These are phyloP conservation scores for Linderina pennispora DNA, from an alignment of 192 early-diverging fungal species.

Conservation along the genomic window DNA sequence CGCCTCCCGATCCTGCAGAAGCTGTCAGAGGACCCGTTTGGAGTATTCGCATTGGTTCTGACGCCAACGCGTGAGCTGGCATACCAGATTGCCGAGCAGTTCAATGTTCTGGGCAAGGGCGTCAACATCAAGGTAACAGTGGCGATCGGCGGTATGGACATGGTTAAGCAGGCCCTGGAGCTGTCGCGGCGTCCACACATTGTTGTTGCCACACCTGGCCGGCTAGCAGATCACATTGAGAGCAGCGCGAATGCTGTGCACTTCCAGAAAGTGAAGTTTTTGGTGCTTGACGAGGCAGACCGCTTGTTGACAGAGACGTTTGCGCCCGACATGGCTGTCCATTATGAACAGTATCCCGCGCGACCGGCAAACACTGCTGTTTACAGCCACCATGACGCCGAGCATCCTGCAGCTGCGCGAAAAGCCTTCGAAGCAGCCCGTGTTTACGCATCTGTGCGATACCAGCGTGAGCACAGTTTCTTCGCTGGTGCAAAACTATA, in stretches of 20 bases:
- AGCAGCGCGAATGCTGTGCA: conserved; percentile 67
- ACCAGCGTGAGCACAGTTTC: conserved; percentile 67
- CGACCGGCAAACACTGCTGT: conserved; percentile 88
- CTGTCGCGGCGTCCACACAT: conserved; percentile 81
- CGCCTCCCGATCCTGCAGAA: conserved; percentile 96
- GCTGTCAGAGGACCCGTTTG: conserved; percentile 93
- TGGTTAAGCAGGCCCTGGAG: conserved; percentile 91
- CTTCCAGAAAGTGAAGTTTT: conserved; percentile 67
- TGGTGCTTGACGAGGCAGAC: conserved; percentile 97
- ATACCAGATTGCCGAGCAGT: conserved; percentile 98
- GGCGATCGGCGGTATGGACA: conserved; percentile 89
- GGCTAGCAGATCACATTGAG: conserved; percentile 89
- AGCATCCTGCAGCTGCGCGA: conserved; percentile 71
- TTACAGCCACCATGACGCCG: conserved; percentile 95
- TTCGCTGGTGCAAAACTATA: conserved; percentile 79
- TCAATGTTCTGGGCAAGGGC: conserved; percentile 82
- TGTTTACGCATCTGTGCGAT: conserved; percentile 41
- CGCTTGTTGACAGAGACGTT: conserved; percentile 82
- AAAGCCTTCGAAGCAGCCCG: conserved; percentile 10
- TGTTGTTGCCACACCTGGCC: conserved; percentile 91
- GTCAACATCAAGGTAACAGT: conserved; percentile 80
- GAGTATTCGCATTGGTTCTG: conserved; percentile 92
- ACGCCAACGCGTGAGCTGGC: conserved; percentile 97
- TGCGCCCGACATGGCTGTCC: conserved; percentile 66
- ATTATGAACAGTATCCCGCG: conserved; percentile 76